Evolutionary conservation across 371 early-diverging fungal genomes (phyloP).

Genomic region (Syncephalastrum racemosum): DNA sequence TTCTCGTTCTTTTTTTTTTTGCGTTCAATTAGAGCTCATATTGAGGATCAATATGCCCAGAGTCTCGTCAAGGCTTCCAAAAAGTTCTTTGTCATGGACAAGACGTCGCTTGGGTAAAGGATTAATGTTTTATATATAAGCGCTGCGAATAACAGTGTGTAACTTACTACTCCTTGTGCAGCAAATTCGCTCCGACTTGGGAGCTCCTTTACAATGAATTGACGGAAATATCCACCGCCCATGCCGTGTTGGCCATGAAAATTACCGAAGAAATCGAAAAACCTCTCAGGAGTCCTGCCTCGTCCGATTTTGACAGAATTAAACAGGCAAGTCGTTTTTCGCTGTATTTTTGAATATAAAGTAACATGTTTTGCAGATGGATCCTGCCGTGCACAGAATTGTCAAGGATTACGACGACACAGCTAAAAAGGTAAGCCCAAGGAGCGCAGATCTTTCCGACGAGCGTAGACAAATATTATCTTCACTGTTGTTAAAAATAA

Average conservation of each 20-base stretch:
- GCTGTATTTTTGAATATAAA: neutral
- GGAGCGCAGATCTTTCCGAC: too few relatives aligned
- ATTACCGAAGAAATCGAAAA: constrained; percentile 46
- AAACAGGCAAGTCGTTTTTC: constrained; percentile 13
- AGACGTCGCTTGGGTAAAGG: constrained; percentile 44
- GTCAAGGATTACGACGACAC: constrained; percentile 43
- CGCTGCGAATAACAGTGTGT: neutral
- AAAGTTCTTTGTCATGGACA: constrained; percentile 42
- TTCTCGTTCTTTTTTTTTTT: neutral
- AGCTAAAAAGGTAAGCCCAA: constrained; percentile 19
- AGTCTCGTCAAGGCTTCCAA: constrained; percentile 48
- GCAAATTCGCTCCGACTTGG: constrained; percentile 35
- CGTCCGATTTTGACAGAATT: constrained; percentile 14
- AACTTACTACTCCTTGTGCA: constrained; percentile 6
- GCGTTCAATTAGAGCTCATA: constrained; percentile 30
- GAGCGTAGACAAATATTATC: too few relatives aligned
- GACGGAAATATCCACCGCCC: constrained; percentile 41
- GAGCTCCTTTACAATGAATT: constrained; percentile 41
- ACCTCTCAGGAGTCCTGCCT: constrained; percentile 22
- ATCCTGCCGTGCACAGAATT: constrained; percentile 35
- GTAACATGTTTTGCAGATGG: constrained; percentile 20
- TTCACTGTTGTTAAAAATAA: too few relatives aligned
- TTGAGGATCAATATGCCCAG: constrained; percentile 51
- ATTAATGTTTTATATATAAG: neutral
- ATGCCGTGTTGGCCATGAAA: constrained; percentile 39